Evolutionary conservation across 768 basidiomycete genomes (phyloP), one percentile per base, ranked within the genome.

Genomic region (Termitomyces eurrhizus): DNA sequence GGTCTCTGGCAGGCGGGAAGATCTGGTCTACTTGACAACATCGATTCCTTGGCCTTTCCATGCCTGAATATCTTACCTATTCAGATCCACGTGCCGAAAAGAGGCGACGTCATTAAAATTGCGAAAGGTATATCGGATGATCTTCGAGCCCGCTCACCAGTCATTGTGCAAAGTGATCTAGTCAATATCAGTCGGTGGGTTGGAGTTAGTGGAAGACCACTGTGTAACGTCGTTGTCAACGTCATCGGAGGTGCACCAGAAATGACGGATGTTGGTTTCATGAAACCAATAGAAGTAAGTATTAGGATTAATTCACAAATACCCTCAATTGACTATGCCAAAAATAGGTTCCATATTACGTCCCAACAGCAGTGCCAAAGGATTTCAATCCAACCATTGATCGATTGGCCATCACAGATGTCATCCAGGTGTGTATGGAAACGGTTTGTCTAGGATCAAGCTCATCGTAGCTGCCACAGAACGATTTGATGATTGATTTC

Each of bases 1-100:
- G 79, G 79, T 4, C 70, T 82, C 16, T 82, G 80, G 80, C 79
- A 80, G 53, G 75, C 75, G 7, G 78, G 80, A 29, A 69, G 80
- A 48, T 75, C 75, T 14, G 74, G 76, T 12, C 50, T 68, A 12
- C 45, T 76, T 24, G 67, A 72, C 29, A 67, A 72, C 21, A 66
- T 77, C 24, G 75, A 74, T 33, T 70, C 67, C 39, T 61, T 81
- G n/a, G 77, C 77, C 4, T 63, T 75, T 18, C 79, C 80, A n/a
- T 80, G 78, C 61, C 71, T 78, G 67, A 80, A 81, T 58, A 71
- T 79, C 9, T 60, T 80, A 21, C 79, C 80, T 29, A 63, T 81
- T 52, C 67, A 70, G 57, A 66, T 79, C 9, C 49, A 65, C 6
- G 64, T 60, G 18, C 57, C 68, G 24, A 37, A 64, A 24, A 42